These are phyloP conservation scores for Podosphaera fusca DNA, from an alignment of 2,329 filamentous ascomycete genomes.

Conservation along the genomic window DNA sequence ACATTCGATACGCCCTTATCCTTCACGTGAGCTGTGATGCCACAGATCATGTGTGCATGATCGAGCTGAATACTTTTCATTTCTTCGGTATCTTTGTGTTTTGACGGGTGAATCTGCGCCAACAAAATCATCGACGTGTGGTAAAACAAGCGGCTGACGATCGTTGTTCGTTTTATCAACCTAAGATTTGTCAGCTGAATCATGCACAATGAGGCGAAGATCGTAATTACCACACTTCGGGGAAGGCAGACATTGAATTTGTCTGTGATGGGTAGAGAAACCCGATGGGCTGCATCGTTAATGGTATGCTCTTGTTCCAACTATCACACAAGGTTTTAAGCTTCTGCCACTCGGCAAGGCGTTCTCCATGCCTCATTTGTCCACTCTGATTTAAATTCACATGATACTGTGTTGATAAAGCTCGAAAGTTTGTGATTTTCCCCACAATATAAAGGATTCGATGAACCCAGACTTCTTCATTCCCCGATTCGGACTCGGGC, in stretches of 20 bases:
- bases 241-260: slow-evolving; percentile 50
- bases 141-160: slow-evolving; percentile 68
- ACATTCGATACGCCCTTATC: slow-evolving; percentile 60
- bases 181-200: slow-evolving; percentile 20
- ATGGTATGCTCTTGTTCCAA: slow-evolving; percentile 59
- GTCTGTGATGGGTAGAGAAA: slow-evolving; percentile 49
- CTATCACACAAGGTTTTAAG: slow-evolving; percentile 63
- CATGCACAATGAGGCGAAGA: not conserved
- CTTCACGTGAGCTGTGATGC: slow-evolving; percentile 67
- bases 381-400: slow-evolving; percentile 37
- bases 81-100: slow-evolving; percentile 31
- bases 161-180: slow-evolving; percentile 62
- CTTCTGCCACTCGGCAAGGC: slow-evolving; percentile 53
- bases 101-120: slow-evolving; percentile 53
- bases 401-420: slow-evolving; percentile 38
- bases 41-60: slow-evolving; percentile 70
- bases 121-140: slow-evolving; percentile 69
- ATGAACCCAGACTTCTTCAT: slow-evolving; percentile 71
- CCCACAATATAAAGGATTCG: slow-evolving; percentile 74
- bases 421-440: slow-evolving; percentile 68
- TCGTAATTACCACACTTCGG: slow-evolving; percentile 51
- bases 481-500: slow-evolving; percentile 30
- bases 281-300: slow-evolving; percentile 70
- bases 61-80: slow-evolving; percentile 47
- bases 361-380: slow-evolving; percentile 36